Evolutionary conservation across 2,329 filamentous ascomycete genomes (phyloP), one percentile per base, ranked within the genome.

Genomic region (Coniochaeta sp.): DNA sequence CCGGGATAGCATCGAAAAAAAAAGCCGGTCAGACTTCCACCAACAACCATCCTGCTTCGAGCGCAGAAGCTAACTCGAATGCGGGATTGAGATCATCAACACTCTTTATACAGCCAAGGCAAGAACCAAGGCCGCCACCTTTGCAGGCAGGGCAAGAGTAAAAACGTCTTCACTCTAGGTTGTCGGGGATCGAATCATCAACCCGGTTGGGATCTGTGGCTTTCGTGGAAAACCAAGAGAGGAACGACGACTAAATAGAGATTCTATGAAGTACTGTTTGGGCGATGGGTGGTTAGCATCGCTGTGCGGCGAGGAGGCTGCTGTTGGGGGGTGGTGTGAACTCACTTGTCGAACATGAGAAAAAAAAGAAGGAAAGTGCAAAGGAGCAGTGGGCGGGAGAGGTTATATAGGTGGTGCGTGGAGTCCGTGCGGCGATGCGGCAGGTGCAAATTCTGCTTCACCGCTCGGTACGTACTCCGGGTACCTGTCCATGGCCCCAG

Each of bases 381-480:
- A 52, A 28, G 14, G 5, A 30, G 24, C 8, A 6, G 3, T 14
- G 22, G 26, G 9, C 22, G 47, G 17, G 12, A 2, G 26, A 30
- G 47, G n/a, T 3, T 52, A 52, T 52, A 52, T 52, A 52, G 4
- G 14, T 2, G 24, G 14, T 52, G 24, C 17, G 17, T 7, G 14
- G 9, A 22, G 47, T 17, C 47, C 47, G 47, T 52, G 47, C 47
- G 47, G 12, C 5, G 3, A n/a, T n/a, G 4, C 17, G 16, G 17
- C 38, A 42, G 5, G 9, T 47, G 19, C 42, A 47, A 24, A 47
- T 47, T 47, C 42, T 47, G 42, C 42, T 47, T 47, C 30, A 55
- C 50, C 26, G 26, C 50, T 26, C 17, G 30, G 34, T 57, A 68
- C 65, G 50, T 47, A 47, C 42, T n/a, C n/a, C 42, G 24, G 2